These are phyloP conservation scores for Phytophthora rubi DNA, from an alignment of 352 stramenopile species.

Conservation along the genomic window DNA sequence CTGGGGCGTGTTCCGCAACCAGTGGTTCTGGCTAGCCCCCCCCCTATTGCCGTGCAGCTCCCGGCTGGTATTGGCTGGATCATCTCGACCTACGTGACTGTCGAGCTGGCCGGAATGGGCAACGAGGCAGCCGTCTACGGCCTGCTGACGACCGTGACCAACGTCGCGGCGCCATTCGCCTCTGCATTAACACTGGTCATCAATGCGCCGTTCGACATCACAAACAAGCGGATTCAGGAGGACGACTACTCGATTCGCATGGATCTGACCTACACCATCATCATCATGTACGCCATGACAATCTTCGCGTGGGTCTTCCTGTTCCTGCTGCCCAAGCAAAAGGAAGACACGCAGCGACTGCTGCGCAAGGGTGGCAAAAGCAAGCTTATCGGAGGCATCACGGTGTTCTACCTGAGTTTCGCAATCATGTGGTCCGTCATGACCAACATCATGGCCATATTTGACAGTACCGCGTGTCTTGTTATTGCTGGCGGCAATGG, in stretches of 20 bases:
- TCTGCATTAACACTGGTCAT: constrained; percentile 41
- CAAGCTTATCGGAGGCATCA: constrained; percentile 38
- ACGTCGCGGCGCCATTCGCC: constrained; percentile 43
- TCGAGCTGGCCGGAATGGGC: constrained; percentile 49
- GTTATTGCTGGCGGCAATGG: neutral
- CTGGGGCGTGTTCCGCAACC: constrained; percentile 44
- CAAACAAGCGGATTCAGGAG: constrained; percentile 35
- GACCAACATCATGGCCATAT: constrained; percentile 52
- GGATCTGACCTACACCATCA: constrained; percentile 43
- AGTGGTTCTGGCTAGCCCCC: constrained; percentile 47
- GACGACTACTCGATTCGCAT: constrained; percentile 41
- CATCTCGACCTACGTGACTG: constrained; percentile 38
- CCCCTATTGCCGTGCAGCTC: constrained; percentile 36
- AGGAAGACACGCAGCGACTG: constrained; percentile 40
- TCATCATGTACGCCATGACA: constrained; percentile 49
- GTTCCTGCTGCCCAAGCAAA: constrained; percentile 42
- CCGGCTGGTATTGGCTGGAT: constrained; percentile 42
- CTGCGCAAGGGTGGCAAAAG: constrained; percentile 36
- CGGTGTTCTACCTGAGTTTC: constrained; percentile 35
- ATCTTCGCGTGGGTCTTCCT: constrained; percentile 41
- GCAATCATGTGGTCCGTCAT: constrained; percentile 44
- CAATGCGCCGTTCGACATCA: constrained; percentile 41
- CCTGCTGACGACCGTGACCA: constrained; percentile 43
- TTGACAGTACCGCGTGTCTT: neutral
- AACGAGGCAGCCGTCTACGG: constrained; percentile 51